These are phyloP conservation scores for Phalaenopsis equestris DNA, from an alignment of 106 monocot species.

Conservation along the genomic window DNA sequence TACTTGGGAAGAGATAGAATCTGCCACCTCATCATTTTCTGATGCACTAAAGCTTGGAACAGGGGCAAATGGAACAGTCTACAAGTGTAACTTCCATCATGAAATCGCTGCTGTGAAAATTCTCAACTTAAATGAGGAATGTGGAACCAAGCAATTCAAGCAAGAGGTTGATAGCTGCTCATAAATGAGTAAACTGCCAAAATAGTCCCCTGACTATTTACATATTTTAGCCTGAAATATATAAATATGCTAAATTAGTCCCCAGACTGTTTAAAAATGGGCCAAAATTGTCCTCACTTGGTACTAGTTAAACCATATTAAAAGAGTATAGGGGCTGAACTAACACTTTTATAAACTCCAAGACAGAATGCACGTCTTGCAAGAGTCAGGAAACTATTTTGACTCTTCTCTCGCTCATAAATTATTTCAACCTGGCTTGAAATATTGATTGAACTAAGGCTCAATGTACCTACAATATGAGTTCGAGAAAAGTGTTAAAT, in stretches of 20 bases:
- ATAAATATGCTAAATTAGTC: too few species aligned
- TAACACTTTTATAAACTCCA: too few species aligned
- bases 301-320: too few species aligned
- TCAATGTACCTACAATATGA: background rate
- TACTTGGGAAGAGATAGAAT: constrained; percentile 68
- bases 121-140: constrained; percentile 10
- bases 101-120: background rate
- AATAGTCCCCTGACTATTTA: too few species aligned
- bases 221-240: too few species aligned
- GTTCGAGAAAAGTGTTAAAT: background rate
- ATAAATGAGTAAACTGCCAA: too few species aligned
- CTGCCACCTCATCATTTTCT: constrained; percentile 66
- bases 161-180: constrained; percentile 3
- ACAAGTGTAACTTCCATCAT: background rate
- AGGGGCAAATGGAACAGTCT: constrained; percentile 3
- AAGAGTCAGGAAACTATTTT: too few species aligned
- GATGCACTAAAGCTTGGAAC: constrained; percentile 2
- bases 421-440: background rate
- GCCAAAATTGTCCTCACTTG: too few species aligned
- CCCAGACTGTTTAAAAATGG: too few species aligned
- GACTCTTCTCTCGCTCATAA: background rate
- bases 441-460: too few species aligned
- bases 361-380: too few species aligned
- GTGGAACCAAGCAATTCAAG: constrained; percentile 49
- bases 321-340: too few species aligned